Percentiles rank a stretch among this genome's conserved stretches.
These are phyloP conservation scores for Teratosphaeriaceae sp. DNA, from an alignment of 2,329 filamentous ascomycete species.

Conservation along the genomic window DNA sequence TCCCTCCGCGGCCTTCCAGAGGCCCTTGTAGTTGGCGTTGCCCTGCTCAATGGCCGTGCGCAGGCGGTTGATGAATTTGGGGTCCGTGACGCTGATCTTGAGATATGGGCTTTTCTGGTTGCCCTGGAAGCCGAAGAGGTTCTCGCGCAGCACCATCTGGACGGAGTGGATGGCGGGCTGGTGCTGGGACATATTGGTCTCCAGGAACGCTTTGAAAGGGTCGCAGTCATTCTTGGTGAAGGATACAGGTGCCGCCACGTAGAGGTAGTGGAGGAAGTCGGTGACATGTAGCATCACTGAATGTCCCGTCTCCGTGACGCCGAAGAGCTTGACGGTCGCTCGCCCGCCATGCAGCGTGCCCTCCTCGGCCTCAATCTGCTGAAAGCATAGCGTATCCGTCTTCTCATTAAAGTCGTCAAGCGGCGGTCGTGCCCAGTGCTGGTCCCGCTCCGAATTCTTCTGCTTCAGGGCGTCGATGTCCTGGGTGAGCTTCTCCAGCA, in stretches of 20 bases:
- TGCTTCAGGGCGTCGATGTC: constrained; percentile 81
- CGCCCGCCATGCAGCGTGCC: constrained; percentile 71
- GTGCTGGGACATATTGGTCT: constrained; percentile 67
- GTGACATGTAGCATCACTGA: constrained; percentile 94
- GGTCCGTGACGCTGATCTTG: constrained; percentile 88
- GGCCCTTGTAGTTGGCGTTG: constrained; percentile 77
- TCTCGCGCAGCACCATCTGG: constrained; percentile 76
- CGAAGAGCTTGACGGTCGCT: constrained; percentile 83
- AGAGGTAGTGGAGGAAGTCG: constrained; percentile 93
- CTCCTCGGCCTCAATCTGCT: constrained; percentile 93
- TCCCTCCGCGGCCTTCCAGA: constrained; percentile 68
- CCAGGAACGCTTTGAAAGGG: constrained; percentile 71
- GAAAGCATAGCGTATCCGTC: constrained; percentile 72
- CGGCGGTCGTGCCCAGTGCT: constrained; percentile 72
- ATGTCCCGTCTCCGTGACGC: constrained; percentile 79
- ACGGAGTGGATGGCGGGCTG: constrained; percentile 73
- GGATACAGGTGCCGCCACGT: constrained; percentile 76
- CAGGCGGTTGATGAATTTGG: constrained; percentile 72
- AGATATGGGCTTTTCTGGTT: constrained; percentile 88
- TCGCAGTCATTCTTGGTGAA: constrained; percentile 76
- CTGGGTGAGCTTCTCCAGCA: constrained; percentile 92
- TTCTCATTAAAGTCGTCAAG: constrained; percentile 56
- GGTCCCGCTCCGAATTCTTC: constrained; percentile 85
- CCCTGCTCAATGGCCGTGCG: constrained; percentile 68
- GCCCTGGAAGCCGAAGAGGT: constrained; percentile 89